Conservation (phyloP, 768 basidiomycete genomes). For the Boletellus ananas region DNA sequence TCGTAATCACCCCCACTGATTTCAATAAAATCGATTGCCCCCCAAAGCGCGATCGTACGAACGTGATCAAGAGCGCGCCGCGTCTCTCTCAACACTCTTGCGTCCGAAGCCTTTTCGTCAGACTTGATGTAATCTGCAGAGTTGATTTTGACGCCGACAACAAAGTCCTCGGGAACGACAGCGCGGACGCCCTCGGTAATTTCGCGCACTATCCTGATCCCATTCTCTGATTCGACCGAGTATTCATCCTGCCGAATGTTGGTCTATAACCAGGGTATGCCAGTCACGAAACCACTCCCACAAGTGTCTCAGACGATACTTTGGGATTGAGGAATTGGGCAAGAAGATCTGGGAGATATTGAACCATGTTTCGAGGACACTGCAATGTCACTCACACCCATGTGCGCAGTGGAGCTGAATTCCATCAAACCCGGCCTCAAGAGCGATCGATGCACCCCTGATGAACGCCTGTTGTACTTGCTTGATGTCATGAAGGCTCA, state of each 20-base stretch:
- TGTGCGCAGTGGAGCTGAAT: conserved; percentile 83
- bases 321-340: conserved; percentile 75
- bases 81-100: conserved; percentile 27
- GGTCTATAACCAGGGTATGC: conserved; percentile 28
- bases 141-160: conserved; percentile 78
- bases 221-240: conserved; percentile 35
- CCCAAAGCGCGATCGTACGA: conserved; percentile 57
- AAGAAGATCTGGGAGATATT: conserved; percentile 54
- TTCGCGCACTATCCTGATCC: conserved; percentile 54
- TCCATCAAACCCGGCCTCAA: conserved; percentile 76
- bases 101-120: conserved; percentile 25
- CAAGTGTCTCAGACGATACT: conserved; percentile 33
- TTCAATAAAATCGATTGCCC: conserved; percentile 76
- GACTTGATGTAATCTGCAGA: conserved; percentile 64
- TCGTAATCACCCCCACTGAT: conserved; percentile 88
- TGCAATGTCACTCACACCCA: conserved; percentile 57
- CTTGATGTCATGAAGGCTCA: conserved; percentile 60
- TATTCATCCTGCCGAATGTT: conserved; percentile 63
- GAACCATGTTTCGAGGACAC: background rate
- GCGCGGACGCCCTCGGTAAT: conserved; percentile 56
- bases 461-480: conserved; percentile 60
- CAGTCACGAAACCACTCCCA: conserved; percentile 8
- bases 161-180: conserved; percentile 52
- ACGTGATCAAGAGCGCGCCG: conserved; percentile 58
- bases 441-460: conserved; percentile 60